Evolutionary conservation across 306 rosid species (phyloP).

Genomic region (Castanea mollissima): DNA sequence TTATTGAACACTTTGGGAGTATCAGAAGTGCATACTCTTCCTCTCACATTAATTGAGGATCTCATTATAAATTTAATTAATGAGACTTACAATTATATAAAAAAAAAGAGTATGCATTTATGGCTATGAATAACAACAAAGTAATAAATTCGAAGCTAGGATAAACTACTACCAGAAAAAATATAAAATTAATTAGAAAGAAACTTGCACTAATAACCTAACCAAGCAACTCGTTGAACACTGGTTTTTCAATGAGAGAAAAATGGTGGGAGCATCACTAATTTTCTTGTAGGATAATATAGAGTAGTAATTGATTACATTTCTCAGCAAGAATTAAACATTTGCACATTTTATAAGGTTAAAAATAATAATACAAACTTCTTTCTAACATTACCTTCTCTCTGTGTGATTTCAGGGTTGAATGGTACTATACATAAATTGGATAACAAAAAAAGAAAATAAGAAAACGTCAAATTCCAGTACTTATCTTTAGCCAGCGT

Average conservation of each 20-base stretch:
- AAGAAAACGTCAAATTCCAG: not conserved
- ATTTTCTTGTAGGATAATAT: not conserved
- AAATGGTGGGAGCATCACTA: not conserved
- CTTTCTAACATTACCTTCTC: not conserved
- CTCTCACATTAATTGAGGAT: no score
- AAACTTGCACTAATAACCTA: no score
- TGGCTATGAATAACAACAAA: no score
- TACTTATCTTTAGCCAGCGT: not conserved
- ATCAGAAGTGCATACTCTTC: no score
- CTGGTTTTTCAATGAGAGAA: not conserved
- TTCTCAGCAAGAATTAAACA: not conserved
- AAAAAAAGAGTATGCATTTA: fast-evolving
- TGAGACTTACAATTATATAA: no score
- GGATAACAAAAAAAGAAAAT: not conserved
- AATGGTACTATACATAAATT: not conserved
- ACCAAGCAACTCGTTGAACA: no score
- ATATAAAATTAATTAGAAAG: no score
- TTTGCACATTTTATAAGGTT: not conserved
- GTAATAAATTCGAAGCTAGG: no score
- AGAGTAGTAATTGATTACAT: not conserved
- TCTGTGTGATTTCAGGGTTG: not conserved
- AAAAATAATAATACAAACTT: not conserved
- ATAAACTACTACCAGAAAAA: no score
- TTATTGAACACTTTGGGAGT: no score
- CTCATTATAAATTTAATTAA: no score